Evolutionary conservation across 2,329 filamentous ascomycete genomes (phyloP), one percentile per base, ranked within the genome.

Genomic region (Chaetoscypha palmicola): DNA sequence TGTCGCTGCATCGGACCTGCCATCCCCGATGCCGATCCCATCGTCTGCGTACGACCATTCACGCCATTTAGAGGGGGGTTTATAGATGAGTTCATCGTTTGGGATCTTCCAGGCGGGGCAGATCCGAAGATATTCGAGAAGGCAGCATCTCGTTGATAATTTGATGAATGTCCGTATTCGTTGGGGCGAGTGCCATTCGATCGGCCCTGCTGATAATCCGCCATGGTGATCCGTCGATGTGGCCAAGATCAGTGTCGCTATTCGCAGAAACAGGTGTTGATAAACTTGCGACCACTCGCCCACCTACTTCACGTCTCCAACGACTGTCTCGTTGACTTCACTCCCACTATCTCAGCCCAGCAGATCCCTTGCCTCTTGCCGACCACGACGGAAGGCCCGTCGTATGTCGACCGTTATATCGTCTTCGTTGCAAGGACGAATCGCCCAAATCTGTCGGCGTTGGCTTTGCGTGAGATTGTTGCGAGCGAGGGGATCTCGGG

Each of bases 41-140:
- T 86, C 47, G 88, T 94, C 54, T 87, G 82, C 37, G 88, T 87
- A 57, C 90, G 79, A 40, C 72, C 69, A 41, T 72, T 70, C 47
- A 75, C 71, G 58, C 68, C 68, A 63, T 71, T 69, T 57, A 69
- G 64, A 38, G 71, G 67, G 38, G 77, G 78, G 47, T 72, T 67
- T 23, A 83, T 75, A 52, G 88, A 82, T 44, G 86, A 89, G 52
- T 83, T 92, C 89, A 97, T 96, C 20, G 91, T 96, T 62, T 96
- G 90, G 46, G 90, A 94, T 64, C 92, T 83, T 46, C 91, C 91
- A 36, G 88, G 88, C 52, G 87, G 89, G 53, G 86, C 77, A 53
- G 81, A 81, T 56, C 91, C 92, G 64, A 97, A 98, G 62, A 97
- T 97, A 68, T 91, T 91, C 54, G 86, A 88, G 66, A 94, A 98